Evolutionary conservation across 106 monocot species (phyloP).

Genomic region (Dioscorea alata): DNA sequence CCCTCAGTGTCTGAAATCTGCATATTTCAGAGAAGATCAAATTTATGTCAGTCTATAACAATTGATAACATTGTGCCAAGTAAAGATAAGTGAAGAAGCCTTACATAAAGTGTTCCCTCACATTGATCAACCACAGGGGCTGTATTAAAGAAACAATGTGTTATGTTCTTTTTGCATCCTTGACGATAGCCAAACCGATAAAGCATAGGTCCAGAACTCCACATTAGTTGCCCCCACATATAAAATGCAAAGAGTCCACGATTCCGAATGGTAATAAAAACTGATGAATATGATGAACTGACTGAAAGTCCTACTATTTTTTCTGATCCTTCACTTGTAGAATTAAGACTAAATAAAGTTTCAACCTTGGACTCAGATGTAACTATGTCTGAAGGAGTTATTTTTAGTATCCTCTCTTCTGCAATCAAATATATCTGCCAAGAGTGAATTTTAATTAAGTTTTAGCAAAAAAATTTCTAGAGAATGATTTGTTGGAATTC

Average conservation of each 20-base stretch:
- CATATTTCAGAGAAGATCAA: conserved; percentile 3
- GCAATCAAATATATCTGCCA: conserved; percentile 82
- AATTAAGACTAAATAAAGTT: conserved; percentile 48
- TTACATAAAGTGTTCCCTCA: conserved; percentile 87
- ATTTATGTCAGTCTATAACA: neutral
- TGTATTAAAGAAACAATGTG: conserved; percentile 76
- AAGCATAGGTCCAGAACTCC: conserved; percentile 77
- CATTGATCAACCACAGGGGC: conserved; percentile 75
- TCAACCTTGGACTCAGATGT: conserved; percentile 33
- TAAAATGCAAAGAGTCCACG: conserved; percentile 65
- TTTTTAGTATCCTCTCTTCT: conserved; percentile 58
- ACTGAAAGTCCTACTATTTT: conserved; percentile 71
- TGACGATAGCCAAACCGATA: conserved; percentile 58
- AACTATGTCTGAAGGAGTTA: conserved; percentile 49
- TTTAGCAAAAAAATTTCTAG: neutral
- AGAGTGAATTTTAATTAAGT: conserved; percentile 1
- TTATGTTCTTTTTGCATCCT: conserved; percentile 54
- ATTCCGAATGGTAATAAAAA: conserved; percentile 56
- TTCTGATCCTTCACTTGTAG: conserved; percentile 35
- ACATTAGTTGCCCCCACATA: conserved; percentile 46
- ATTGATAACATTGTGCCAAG: neutral
- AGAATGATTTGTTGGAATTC: neutral
- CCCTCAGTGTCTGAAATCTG: conserved; percentile 83
- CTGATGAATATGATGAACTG: conserved; percentile 40
- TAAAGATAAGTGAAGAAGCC: neutral